Conservation (phyloP, 2,329 filamentous ascomycete genomes). For the Ilyonectria sp. region DNA sequence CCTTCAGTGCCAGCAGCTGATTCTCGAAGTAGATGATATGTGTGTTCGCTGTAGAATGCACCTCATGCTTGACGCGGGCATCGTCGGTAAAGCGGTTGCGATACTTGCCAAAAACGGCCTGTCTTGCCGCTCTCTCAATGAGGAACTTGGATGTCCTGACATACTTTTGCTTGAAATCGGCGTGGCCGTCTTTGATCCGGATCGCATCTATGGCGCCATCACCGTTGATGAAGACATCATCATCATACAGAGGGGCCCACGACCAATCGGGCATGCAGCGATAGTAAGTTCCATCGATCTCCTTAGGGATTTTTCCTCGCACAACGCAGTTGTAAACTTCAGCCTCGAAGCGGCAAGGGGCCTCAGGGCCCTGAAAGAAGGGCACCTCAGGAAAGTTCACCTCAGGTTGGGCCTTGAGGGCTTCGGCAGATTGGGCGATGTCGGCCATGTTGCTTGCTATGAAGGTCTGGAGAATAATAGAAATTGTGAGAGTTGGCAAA, state of each 20-base stretch:
- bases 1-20: constrained; percentile 5
- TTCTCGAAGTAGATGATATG: constrained; percentile 16
- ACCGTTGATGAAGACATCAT: constrained; percentile 9
- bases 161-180: constrained; percentile 11
- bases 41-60: constrained; percentile 12
- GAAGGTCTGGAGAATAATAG: neutral
- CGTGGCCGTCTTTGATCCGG: constrained; percentile 10
- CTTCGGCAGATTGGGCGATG: neutral
- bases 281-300: constrained; percentile 11
- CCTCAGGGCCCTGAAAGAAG: neutral
- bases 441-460: neutral
- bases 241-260: constrained; percentile 7
- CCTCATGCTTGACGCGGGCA: constrained; percentile 3
- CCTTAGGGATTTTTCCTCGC: neutral
- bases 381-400: neutral
- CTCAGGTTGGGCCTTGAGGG: constrained; percentile 3
- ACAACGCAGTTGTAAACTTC: constrained; percentile 14
- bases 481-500: neutral
- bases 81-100: constrained; percentile 6
- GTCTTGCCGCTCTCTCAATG: constrained; percentile 8
- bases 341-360: constrained; percentile 11
- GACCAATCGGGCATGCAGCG: constrained; percentile 11
- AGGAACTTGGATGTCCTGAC: neutral
- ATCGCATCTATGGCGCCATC: constrained; percentile 1
- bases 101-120: constrained; percentile 5